Evolutionary conservation across 257 asterid genomes (phyloP), one percentile per base, ranked within the genome.

Genomic region (Solanum bulbocastanum): DNA sequence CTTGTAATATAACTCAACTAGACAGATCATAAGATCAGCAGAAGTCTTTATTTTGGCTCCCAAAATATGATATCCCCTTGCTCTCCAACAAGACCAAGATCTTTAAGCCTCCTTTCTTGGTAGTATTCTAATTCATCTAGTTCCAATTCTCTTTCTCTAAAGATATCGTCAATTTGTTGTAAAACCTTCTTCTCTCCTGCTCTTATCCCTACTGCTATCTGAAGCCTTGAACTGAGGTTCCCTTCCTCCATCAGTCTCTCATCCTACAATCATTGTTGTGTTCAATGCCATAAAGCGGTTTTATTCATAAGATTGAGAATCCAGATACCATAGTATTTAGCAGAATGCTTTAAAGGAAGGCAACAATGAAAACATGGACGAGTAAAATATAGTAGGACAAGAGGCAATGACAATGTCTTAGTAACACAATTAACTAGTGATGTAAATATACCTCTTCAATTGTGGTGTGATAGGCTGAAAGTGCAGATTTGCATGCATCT

Each of bases 51-150:
- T 87, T 94, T 93, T 68, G 96, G 96, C 88, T 97, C 99, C 99
- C 99, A 97, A 91, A 95, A 96, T 89, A 97, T 96, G 12, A 97
- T 95, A 18, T 97, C 99, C 85, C 99, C 99, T 93, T 96, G 98
- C 83, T 97, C 99, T 68, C 99, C 99, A 71, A 97, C 98, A 25
- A 97, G 92, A 85, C 99, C 99, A 89, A 96, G 99, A 92, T 95
- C 98, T 87, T 97, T 96, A 68, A 97, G 96, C 93, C 99, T 92
- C 89, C 99, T 93, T 90, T 97, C 99, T 88, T 96, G 99, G 90
- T 96, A 96, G 89, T 97, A 96, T 89, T 97, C 99, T 15, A 97
- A 92, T 56, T 88, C 92, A 89, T 94, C 96, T 52, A 97, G 87
- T 91, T 97, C 99, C 44, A 90, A 3, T 88, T 97, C 99, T 69